Percentiles rank a stretch among this genome's conserved stretches.
These are phyloP conservation scores for Paralagenidium karlingii DNA, from an alignment of 352 stramenopile genomes.

Conservation along the genomic window DNA sequence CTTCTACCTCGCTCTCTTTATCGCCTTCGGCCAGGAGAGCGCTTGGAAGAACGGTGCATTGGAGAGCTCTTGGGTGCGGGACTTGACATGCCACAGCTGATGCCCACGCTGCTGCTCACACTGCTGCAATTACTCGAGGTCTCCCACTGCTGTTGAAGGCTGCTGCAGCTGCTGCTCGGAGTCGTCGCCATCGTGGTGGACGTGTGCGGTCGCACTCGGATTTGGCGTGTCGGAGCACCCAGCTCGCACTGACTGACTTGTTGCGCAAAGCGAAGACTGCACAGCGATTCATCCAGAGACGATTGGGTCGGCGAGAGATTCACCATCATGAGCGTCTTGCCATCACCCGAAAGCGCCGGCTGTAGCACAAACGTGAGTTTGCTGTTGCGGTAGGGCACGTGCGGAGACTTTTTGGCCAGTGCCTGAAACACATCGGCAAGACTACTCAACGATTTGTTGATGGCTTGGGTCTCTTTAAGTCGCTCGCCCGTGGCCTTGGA, in stretches of 20 bases:
- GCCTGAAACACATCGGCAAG: constrained; percentile 98
- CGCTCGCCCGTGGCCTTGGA: constrained; percentile 83
- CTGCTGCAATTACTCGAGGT: too few relatives aligned
- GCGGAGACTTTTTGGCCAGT: constrained; percentile 91
- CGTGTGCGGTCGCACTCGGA: too few relatives aligned
- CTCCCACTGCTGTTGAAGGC: too few relatives aligned
- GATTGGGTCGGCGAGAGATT: constrained; percentile 94
- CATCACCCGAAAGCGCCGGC: constrained; percentile 96
- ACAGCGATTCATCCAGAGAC: constrained; percentile 95
- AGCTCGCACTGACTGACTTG: constrained; percentile 97
- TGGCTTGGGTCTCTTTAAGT: constrained; percentile 96
- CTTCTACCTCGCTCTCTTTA: too few relatives aligned
- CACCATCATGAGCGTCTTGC: constrained; percentile 99
- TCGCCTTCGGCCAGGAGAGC: too few relatives aligned
- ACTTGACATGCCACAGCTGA: too few relatives aligned
- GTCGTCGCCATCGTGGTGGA: too few relatives aligned
- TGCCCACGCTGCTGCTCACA: too few relatives aligned
- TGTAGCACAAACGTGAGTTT: constrained; percentile 99
- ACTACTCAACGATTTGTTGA: constrained; percentile 98
- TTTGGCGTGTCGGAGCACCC: constrained; percentile 86
- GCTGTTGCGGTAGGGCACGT: constrained; percentile 97
- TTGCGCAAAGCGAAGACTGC: constrained; percentile 95
- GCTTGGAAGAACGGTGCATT: too few relatives aligned
- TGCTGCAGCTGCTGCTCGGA: too few relatives aligned
- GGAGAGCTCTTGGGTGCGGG: too few relatives aligned